These are phyloP conservation scores for Populus tremula DNA, from an alignment of 345 rosid species.

Conservation along the genomic window DNA sequence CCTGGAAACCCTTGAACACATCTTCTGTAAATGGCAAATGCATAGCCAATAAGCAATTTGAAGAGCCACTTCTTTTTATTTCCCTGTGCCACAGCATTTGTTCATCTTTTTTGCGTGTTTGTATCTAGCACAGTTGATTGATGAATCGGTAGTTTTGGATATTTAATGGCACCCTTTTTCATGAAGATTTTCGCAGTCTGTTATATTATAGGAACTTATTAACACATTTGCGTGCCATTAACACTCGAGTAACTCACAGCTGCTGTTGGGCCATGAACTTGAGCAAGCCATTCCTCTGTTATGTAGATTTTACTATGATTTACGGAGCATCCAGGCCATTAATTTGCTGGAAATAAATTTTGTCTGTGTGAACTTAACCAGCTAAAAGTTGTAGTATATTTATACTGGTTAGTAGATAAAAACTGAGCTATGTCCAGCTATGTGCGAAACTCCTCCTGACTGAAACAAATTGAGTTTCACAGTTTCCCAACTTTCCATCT, in stretches of 20 bases:
- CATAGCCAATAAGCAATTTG: background rate
- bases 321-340: background rate
- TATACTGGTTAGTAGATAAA: background rate
- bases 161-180: background rate
- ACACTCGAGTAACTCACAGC: background rate
- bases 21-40: background rate
- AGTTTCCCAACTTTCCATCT: background rate
- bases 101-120: background rate
- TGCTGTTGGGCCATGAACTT: background rate
- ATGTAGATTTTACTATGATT: background rate
- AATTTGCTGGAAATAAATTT: background rate
- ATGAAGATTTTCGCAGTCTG: background rate
- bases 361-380: background rate
- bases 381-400: background rate
- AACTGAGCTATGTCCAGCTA: background rate
- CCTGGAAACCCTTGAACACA: background rate
- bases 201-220: background rate
- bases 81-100: background rate
- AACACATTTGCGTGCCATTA: background rate
- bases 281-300: background rate
- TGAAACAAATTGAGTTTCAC: background rate
- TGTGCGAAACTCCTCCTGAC: background rate
- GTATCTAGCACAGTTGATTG: background rate
- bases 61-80: background rate
- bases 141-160: background rate